Base-by-base conservation (phyloP, 2,329 filamentous ascomycete species). In the Microsporum canis region DNA sequence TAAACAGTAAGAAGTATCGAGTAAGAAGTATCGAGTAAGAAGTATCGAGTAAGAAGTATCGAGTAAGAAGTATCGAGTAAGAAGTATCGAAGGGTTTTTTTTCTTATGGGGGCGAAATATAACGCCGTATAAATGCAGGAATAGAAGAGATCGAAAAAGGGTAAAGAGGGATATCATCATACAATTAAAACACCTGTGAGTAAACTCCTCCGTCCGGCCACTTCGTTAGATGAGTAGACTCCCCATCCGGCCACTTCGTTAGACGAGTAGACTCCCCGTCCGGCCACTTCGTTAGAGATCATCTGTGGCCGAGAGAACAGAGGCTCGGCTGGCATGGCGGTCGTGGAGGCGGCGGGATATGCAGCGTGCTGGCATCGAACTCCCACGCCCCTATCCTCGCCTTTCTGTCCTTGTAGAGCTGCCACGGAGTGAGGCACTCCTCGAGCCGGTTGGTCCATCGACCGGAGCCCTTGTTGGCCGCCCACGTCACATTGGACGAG, bases 401-500 rank as follows among this genome's bases (percentile, higher is more conserved):
- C 68, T 66, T 38, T 66, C 65, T 17, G 60, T 61, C 57, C 65
- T 57, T 70, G 53, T 70, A 67, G n/a, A 77, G 61, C 49, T 71
- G 68, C 57, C 72, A 66, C 5, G 74, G 71, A 34, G 73, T 69
- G 56, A 73, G 68, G 69, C 71, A 75, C 58, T 76, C 75, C 56
- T 73, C 73, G 0, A 77, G 60, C 27, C 71, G 67, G 10, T 69
- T 68, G 38, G 71, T 70, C 5, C 77, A 63, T 60, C 70, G 63
- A 0, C 75, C 71, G 63, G 71, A 68, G 47, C 77, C 75, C 45
- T 69, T 71, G 60, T 76, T 72, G 8, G 71, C 71, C 29, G 72
- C 70, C 72, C 75, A 77, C 62, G 73, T 70, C 8, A 71, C 72
- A 6, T 65, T 66, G 0, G 75, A 75, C 7, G 71, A 68, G 59